These are phyloP conservation scores for Populus alba DNA, from an alignment of 345 rosid species.

Conservation along the genomic window DNA sequence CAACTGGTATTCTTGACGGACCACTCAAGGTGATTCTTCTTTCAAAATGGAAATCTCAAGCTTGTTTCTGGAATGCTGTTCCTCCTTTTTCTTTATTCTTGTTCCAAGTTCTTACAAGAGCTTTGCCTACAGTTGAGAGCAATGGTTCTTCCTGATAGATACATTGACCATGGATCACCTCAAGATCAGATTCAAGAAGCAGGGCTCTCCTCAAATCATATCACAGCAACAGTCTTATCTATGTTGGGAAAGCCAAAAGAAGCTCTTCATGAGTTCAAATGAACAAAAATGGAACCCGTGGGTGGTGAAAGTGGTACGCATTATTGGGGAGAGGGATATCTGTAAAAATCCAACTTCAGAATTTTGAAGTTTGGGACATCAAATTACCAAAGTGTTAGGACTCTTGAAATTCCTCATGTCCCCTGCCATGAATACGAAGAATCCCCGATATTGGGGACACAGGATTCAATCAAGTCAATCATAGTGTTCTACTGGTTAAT, in stretches of 20 bases:
- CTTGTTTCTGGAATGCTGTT: neutral
- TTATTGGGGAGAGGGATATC: neutral
- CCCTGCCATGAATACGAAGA: neutral
- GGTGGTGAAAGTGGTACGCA: neutral
- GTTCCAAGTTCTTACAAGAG: constrained; percentile 2
- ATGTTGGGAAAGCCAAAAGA: constrained; percentile 57
- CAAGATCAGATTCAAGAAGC: constrained; percentile 59
- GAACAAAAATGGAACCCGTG: constrained; percentile 7
- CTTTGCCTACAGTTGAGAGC: constrained; percentile 49
- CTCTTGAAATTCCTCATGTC: neutral
- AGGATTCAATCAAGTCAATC: neutral
- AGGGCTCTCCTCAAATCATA: constrained; percentile 59
- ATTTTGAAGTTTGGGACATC: neutral
- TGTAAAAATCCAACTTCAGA: neutral
- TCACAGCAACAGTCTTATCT: constrained; percentile 57
- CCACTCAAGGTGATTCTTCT: constrained; percentile 53
- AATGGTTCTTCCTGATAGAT: constrained; percentile 74
- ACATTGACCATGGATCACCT: constrained; percentile 64
- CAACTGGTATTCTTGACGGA: constrained; percentile 72
- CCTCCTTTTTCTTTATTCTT: neutral
- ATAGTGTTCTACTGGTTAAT: neutral
- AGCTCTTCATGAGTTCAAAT: constrained; percentile 42
- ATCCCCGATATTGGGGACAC: neutral
- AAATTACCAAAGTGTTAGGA: too few species aligned
- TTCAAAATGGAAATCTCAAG: neutral